Evolutionary conservation across 306 rosid genomes (phyloP), one percentile per base, ranked within the genome.

Genomic region (Oxytropis ochrocephala): DNA sequence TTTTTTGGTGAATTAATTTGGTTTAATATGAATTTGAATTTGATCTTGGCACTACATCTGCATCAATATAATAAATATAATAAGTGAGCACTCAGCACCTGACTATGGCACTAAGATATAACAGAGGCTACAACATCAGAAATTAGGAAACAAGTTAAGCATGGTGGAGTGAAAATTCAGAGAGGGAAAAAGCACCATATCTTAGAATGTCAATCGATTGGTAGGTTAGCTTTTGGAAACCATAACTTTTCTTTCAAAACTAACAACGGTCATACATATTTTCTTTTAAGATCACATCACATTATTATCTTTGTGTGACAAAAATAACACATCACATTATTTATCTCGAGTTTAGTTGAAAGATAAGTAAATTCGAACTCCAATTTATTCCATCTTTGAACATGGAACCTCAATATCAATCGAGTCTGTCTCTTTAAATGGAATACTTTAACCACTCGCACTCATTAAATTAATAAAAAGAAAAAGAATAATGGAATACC

Each of bases 401-500:
- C n/a, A n/a, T n/a, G n/a, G n/a, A n/a, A n/a, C n/a, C n/a, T n/a
- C n/a, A n/a, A n/a, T n/a, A n/a, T n/a, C n/a, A n/a, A n/a, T n/a
- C n/a, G n/a, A n/a, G n/a, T n/a, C n/a, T n/a, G n/a, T n/a, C n/a
- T n/a, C n/a, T n/a, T n/a, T n/a, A n/a, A n/a, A n/a, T n/a, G n/a
- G n/a, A n/a, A n/a, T n/a, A n/a, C n/a, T n/a, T n/a, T n/a, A n/a
- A n/a, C n/a, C n/a, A n/a, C n/a, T n/a, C n/a, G n/a, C n/a, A n/a
- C n/a, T n/a, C n/a, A n/a, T n/a, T n/a, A n/a, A n/a, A n/a, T 24
- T 24, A 24, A 24, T 24, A 1, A 24, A 24, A 24, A 24, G 29
- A 24, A 24, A 24, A 24, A 24, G 29, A 24, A 64, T 7, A 65
- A 17, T 68, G 82, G 90, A 76, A n/a, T n/a, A n/a, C n/a, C n/a